Percentiles rank a stretch among this genome's conserved stretches.
phyloP scores from a whole-genome alignment of 2,329 filamentous ascomycete species.

The Colletotrichum sp. region DNA sequence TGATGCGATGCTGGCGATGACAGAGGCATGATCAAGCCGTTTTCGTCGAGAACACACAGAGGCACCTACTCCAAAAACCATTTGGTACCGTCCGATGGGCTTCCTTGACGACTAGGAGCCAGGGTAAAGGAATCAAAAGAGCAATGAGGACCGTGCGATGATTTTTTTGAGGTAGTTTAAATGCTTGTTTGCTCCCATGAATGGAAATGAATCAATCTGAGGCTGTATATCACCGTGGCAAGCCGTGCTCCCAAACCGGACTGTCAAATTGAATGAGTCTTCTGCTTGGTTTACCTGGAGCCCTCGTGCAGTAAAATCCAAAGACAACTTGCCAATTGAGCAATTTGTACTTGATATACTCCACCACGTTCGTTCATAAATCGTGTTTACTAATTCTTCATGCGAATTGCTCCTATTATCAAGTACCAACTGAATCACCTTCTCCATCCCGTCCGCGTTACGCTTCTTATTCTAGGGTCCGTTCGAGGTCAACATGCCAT shows the following conservation, averaged over 20 bases:
- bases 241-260: not conserved
- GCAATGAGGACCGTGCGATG: too few relatives aligned
- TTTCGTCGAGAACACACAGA: not conserved
- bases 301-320: not conserved
- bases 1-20: not conserved
- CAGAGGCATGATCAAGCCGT: not conserved
- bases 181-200: not conserved
- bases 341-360: not conserved
- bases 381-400: not conserved
- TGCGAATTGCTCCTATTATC: not conserved
- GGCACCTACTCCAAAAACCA: not conserved
- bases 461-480: not conserved
- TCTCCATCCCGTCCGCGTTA: not conserved
- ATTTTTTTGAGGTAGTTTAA: not conserved
- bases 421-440: not conserved
- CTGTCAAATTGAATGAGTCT: not conserved
- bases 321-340: not conserved
- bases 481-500: not conserved
- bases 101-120: not conserved
- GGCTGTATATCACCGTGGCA: not conserved
- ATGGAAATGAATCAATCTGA: not conserved
- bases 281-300: not conserved
- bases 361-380: not conserved
- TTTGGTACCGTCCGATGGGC: not conserved
- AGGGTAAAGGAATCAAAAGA: too few relatives aligned